Evolutionary conservation across 208 protist genomes (phyloP).

Genomic region (Leishmania major): DNA sequence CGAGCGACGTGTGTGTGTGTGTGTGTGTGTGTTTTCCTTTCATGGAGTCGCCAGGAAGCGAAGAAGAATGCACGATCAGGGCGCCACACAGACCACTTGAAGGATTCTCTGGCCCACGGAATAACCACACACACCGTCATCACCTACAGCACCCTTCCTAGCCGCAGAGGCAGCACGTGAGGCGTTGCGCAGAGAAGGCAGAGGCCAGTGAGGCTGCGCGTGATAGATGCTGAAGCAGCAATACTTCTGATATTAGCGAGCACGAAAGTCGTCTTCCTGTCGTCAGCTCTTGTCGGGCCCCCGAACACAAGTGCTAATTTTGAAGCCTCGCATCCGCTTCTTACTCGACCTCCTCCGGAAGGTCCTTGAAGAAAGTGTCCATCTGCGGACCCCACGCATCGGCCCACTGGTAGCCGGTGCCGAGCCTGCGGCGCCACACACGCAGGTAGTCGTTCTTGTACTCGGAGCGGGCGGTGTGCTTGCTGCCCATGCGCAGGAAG

Average conservation of each 20-base stretch:
- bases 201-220: background rate
- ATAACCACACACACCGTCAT: background rate
- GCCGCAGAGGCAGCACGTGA: background rate
- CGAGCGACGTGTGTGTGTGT: background rate
- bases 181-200: background rate
- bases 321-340: background rate
- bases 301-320: conserved; percentile 1
- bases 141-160: background rate
- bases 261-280: background rate
- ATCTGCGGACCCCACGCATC: conserved; percentile 86
- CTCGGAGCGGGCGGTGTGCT: conserved; percentile 41
- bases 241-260: background rate
- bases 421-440: conserved; percentile 86
- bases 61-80: background rate
- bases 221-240: background rate
- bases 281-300: background rate
- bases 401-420: conserved; percentile 89
- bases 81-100: background rate
- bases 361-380: conserved; percentile 79
- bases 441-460: conserved; percentile 86
- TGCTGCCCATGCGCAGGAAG: conserved; percentile 64
- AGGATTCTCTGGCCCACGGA: background rate
- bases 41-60: background rate
- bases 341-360: conserved; percentile 77
- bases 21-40: background rate